A percentile compares a stretch with the other conserved stretches of the same genome.
Evolutionary conservation across 1,284 basidiomycete genomes (phyloP).

Genomic region (Rhizoctonia solani): DNA sequence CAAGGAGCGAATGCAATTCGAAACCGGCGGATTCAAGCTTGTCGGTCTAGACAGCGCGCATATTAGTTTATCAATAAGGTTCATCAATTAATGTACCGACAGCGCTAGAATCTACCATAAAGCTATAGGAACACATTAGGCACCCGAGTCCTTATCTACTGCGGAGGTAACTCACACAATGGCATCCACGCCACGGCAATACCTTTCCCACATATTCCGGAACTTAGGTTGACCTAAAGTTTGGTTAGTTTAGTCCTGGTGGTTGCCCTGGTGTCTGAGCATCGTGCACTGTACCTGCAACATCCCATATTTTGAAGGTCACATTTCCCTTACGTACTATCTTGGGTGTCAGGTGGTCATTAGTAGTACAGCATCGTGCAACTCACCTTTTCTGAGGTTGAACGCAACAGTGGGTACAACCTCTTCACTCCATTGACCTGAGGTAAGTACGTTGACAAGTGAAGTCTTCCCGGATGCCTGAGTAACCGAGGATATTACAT

Average conservation of each 20-base stretch:
- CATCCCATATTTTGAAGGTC: slow-evolving; percentile 94
- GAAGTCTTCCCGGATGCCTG: slow-evolving; percentile 94
- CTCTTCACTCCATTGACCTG: slow-evolving; percentile 92
- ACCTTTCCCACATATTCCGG: slow-evolving; percentile 90
- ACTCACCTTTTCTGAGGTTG: slow-evolving; percentile 62
- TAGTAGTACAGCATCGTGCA: slow-evolving; percentile 30
- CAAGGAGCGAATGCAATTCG: slow-evolving; percentile 86
- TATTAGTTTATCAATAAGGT: neutral
- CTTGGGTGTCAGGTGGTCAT: neutral
- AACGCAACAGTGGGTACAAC: slow-evolving; percentile 94
- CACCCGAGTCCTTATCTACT: neutral
- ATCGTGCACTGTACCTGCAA: slow-evolving; percentile 61
- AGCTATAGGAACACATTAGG: slow-evolving; percentile 55
- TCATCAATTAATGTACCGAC: slow-evolving; percentile 53
- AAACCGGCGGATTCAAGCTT: slow-evolving; percentile 87
- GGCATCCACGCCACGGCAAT: slow-evolving; percentile 92
- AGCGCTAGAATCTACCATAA: slow-evolving; percentile 87
- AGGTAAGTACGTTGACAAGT: slow-evolving; percentile 88
- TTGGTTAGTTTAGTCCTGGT: slow-evolving; percentile 38
- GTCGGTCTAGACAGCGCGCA: slow-evolving; percentile 61
- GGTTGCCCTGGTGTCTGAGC: neutral
- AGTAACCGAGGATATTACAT: slow-evolving; percentile 11
- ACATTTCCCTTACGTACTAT: slow-evolving; percentile 83
- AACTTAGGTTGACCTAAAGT: slow-evolving; percentile 97
- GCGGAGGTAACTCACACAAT: slow-evolving; percentile 71